Percentiles rank a stretch among this genome's conserved stretches.
Evolutionary conservation across 2,329 filamentous ascomycete species (phyloP).

Genomic region (Colletotrichum sp.): DNA sequence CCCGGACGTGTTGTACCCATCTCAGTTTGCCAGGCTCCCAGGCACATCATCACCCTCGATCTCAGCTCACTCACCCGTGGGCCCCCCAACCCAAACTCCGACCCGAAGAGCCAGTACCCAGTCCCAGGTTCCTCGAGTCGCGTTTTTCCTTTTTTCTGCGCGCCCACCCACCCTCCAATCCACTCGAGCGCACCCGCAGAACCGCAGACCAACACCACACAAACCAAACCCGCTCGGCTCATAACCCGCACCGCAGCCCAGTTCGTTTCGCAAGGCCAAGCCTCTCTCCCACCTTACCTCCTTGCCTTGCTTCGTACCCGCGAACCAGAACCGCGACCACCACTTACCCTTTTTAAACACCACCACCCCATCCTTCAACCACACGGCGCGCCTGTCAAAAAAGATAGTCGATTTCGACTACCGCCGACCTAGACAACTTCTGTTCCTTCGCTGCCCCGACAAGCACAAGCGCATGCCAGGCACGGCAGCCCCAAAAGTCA

Average conservation of each 20-base stretch:
- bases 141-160: constrained; percentile 15
- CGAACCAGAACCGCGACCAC: neutral
- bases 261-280: constrained; percentile 11
- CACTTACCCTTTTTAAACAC: neutral
- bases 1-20: neutral
- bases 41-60: neutral
- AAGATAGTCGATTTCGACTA: constrained; percentile 10
- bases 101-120: neutral
- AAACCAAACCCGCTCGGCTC: constrained; percentile 14
- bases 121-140: constrained; percentile 13
- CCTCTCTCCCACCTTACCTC: neutral
- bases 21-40: neutral
- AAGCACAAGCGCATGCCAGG: constrained; percentile 30
- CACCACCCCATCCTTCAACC: neutral
- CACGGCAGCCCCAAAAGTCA: constrained; percentile 31
- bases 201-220: neutral
- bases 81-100: neutral
- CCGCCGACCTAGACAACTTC: constrained; percentile 3
- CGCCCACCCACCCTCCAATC: neutral
- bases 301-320: neutral
- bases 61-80: neutral
- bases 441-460: constrained; percentile 4
- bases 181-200: constrained; percentile 4
- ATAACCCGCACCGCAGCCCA: constrained; percentile 8
- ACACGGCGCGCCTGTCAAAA: constrained; percentile 16